Conservation (phyloP, 1,139 yeast genomes). For the Kodamaea anthophila region DNA sequence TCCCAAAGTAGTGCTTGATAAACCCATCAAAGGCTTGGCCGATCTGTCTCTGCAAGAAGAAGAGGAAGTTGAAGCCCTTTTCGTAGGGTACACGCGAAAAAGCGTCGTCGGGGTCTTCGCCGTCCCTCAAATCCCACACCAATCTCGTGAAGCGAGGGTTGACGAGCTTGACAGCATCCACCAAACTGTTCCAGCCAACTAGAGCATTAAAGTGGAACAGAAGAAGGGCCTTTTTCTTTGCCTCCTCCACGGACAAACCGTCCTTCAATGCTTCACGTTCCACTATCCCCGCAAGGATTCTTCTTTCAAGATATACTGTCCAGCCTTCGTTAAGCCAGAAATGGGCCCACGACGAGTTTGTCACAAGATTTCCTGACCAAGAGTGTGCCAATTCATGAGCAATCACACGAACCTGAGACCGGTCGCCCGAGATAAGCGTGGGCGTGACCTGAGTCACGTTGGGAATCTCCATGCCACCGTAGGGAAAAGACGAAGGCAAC, state of each 20-base stretch:
- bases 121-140: constrained; percentile 21
- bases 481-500: constrained; percentile 31
- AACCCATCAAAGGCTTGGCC: constrained; percentile 28
- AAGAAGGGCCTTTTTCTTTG: constrained; percentile 23
- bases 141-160: constrained; percentile 20
- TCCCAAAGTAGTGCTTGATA: constrained; percentile 27
- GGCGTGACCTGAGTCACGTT: constrained; percentile 35
- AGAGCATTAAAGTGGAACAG: constrained; percentile 27
- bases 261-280: constrained; percentile 18
- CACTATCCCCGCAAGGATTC: constrained; percentile 29
- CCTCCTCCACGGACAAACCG: constrained; percentile 14
- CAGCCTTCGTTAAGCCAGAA: constrained; percentile 38
- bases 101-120: constrained; percentile 28
- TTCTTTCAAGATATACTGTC: constrained; percentile 34
- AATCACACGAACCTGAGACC: constrained; percentile 31
- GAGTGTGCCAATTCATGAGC: constrained; percentile 38
- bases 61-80: constrained; percentile 31
- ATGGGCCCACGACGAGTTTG: constrained; percentile 34
- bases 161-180: constrained; percentile 17
- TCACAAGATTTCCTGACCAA: constrained; percentile 35
- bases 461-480: constrained; percentile 39
- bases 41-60: constrained; percentile 21
- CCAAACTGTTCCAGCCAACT: constrained; percentile 26
- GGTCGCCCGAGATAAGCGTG: constrained; percentile 27
- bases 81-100: constrained; percentile 33